Base-by-base conservation (phyloP, 192 early-diverging fungal genomes). In the Podila verticillata region DNA sequence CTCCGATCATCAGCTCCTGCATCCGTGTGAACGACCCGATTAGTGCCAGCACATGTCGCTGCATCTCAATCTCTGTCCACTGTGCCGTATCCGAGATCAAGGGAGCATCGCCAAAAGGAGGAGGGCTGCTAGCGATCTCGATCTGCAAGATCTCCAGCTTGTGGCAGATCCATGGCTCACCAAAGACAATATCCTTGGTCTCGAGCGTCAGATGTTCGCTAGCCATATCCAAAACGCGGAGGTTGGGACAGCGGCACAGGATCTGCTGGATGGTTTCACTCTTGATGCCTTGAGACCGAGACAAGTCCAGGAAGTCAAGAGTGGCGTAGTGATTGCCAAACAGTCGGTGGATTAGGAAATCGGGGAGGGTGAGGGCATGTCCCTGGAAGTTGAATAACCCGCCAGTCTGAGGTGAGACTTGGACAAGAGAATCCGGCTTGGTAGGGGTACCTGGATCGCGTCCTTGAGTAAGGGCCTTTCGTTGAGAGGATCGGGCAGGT, bases 261-360 rank as follows among this genome's bases (percentile, higher is more conserved):
- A 54, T 54, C 51, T 54, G 51, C 51, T 54, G 51, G 24, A 54
- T 54, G n/a, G 51, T 54, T 12, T 54, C 51, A n/a, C 51, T 54
- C 51, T 19, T 54, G 51, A 54, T 54, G 1, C 51, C 51, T 17
- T 54, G 51, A 26, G n/a, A 54, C 17, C 51, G 51, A n/a, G 51
- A 54, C 22, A 54, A 4, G 51, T 54, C 51, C 20, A 54, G 51
- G 8, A 54, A 24, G 24, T 54, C 51, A n/a, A 54, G 51, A 4
- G 51, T 54, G 20, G 12, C 51, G 17, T 54, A 54, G 10, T 54
- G 51, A 6, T 17, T 24, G 20, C 51, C n/a, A 26, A 54, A 54
- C 51, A 54, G 24, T 1, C 51, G 51, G 24, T 54, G 51, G 51
- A 54, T 9, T 7, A 54, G 5, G 10, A 54, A 54, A 8, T 54